Evolutionary conservation across 2,329 filamentous ascomycete genomes (phyloP).

Genomic region (Fusarium oxysporum): DNA sequence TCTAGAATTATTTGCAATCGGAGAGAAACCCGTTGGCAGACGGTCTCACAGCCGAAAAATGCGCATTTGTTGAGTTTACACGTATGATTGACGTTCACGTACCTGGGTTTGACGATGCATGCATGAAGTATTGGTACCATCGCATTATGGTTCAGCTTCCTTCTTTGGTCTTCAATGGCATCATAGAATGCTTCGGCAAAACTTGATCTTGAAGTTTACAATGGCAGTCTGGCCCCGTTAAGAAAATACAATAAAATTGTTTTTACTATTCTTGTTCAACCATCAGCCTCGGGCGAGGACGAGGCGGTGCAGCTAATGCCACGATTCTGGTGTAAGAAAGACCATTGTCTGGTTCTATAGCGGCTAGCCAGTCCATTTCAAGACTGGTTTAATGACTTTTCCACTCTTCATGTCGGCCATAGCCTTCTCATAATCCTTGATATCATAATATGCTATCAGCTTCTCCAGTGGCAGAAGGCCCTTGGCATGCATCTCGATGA

Average conservation of each 20-base stretch:
- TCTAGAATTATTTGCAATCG: background rate
- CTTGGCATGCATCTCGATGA: slow-evolving; percentile 6
- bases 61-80: background rate
- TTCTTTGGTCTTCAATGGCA: no score
- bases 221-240: background rate
- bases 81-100: background rate
- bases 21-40: background rate
- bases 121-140: no score
- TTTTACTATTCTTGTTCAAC: no score
- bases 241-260: no score
- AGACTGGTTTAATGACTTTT: background rate
- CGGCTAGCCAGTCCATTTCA: background rate
- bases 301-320: rapidly evolving
- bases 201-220: rapidly evolving
- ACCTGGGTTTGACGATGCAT: no score
- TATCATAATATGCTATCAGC: slow-evolving; percentile 1
- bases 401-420: slow-evolving; percentile 7
- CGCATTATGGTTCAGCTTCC: background rate
- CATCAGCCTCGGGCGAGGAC: rapidly evolving
- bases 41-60: background rate
- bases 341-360: rapidly evolving
- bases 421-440: background rate
- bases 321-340: background rate
- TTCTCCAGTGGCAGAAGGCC: slow-evolving; percentile 3
- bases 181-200: background rate